Percentiles rank a stretch among this genome's conserved stretches.
These are phyloP conservation scores for Trichosporon sp. DNA, from an alignment of 1,284 basidiomycete species.

Conservation along the genomic window DNA sequence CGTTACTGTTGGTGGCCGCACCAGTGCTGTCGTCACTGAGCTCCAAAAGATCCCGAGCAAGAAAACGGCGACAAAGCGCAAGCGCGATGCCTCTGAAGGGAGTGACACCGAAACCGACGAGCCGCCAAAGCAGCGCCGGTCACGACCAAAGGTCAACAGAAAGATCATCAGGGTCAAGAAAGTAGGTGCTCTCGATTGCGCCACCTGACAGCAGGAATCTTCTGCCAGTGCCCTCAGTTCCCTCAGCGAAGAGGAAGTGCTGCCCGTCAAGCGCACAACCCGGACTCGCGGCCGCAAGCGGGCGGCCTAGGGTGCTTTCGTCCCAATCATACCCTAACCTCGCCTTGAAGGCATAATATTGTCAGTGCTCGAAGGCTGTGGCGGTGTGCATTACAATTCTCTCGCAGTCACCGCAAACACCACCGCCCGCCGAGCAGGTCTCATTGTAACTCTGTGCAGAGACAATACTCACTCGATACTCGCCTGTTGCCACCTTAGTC, in stretches of 20 bases:
- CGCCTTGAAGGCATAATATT: not conserved
- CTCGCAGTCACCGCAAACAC: not conserved
- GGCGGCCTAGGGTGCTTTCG: not conserved
- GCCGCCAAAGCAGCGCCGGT: not conserved
- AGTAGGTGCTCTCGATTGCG: not conserved
- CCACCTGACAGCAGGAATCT: not conserved
- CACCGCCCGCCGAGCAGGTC: not conserved
- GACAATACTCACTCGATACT: not conserved
- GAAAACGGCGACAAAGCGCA: conserved; percentile 28
- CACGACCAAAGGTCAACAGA: not conserved
- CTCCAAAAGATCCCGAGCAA: conserved; percentile 56
- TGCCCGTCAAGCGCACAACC: not conserved
- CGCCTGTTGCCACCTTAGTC: not conserved
- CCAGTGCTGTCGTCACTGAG: conserved; percentile 67
- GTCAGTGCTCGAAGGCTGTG: not conserved
- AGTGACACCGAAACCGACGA: not conserved
- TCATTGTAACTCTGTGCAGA: not conserved
- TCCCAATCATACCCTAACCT: not conserved
- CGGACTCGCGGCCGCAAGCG: not conserved
- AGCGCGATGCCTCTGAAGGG: conserved; percentile 12
- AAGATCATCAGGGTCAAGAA: not conserved
- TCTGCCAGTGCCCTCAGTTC: not conserved
- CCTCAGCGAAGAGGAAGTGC: not conserved
- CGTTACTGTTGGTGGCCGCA: conserved; percentile 73
- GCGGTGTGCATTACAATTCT: not conserved